These are phyloP conservation scores for Euphorbia peplus DNA, from an alignment of 345 rosid species.

Conservation along the genomic window DNA sequence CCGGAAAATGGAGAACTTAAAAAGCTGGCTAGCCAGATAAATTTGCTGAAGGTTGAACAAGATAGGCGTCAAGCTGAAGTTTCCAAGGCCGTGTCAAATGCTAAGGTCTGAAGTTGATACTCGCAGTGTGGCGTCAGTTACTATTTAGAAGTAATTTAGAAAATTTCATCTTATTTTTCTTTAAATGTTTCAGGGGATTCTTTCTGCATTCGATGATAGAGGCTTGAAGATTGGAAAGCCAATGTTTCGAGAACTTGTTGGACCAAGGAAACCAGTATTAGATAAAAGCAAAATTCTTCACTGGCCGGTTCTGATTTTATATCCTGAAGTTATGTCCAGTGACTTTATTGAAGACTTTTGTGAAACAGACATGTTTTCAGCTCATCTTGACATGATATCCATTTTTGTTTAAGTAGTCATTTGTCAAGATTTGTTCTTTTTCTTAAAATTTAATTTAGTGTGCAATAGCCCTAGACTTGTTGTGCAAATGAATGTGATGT, in stretches of 20 bases:
- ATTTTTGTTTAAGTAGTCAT: constrained; percentile 9
- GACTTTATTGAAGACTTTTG: constrained; percentile 89
- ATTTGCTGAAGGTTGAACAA: constrained; percentile 50
- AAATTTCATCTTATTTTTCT: constrained; percentile 9
- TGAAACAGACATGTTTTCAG: constrained; percentile 74
- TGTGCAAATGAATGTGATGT: constrained; percentile 26
- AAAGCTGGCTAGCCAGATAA: constrained; percentile 55
- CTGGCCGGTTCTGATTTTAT: constrained; percentile 88
- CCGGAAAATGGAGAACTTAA: constrained; percentile 64
- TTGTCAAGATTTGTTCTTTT: background rate
- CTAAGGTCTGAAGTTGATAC: constrained; percentile 52
- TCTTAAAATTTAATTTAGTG: constrained; percentile 4
- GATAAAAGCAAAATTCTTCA: constrained; percentile 73
- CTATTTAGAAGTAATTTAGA: background rate
- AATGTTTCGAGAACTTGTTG: constrained; percentile 67
- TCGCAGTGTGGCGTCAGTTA: constrained; percentile 7
- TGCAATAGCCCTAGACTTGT: background rate
- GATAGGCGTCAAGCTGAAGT: constrained; percentile 55
- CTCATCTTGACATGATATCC: constrained; percentile 93
- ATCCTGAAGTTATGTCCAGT: constrained; percentile 87
- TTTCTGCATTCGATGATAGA: constrained; percentile 64
- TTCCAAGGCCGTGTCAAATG: constrained; percentile 52
- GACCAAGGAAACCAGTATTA: constrained; percentile 65
- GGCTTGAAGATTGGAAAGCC: constrained; percentile 77
- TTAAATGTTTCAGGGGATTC: constrained; percentile 43